Evolutionary conservation across 208 protist species (phyloP).

Genomic region (Crithidia mellificae): DNA sequence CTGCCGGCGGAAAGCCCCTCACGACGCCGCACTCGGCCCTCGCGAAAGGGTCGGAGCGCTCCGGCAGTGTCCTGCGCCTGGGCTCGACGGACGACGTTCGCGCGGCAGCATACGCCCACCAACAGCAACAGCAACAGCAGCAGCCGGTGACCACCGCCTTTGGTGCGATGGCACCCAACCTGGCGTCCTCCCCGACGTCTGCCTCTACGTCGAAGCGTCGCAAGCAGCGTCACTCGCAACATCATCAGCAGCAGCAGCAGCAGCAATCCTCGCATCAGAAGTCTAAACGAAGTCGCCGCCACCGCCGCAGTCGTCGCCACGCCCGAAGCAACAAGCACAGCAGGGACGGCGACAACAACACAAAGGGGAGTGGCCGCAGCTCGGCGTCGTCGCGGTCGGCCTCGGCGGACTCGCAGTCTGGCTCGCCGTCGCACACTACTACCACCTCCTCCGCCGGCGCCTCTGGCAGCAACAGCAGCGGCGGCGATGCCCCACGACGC

Average conservation of each 20-base stretch:
- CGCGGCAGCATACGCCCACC: background rate
- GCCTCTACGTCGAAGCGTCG: slow-evolving; percentile 9
- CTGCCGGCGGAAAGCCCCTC: background rate
- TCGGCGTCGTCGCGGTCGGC: background rate
- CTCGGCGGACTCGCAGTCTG: background rate
- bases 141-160: too few species aligned
- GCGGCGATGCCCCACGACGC: too few species aligned
- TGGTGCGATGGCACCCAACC: background rate
- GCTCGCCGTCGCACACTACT: background rate
- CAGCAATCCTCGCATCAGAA: slow-evolving; percentile 9
- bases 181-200: background rate
- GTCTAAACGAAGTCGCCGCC: background rate
- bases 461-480: slow-evolving; percentile 4
- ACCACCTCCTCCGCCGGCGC: background rate
- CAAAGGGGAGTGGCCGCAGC: background rate
- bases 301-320: slow-evolving; percentile 7
- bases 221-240: background rate
- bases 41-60: background rate
- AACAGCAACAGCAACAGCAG: background rate
- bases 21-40: background rate
- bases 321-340: slow-evolving; percentile 1
- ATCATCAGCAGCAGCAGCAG: background rate
- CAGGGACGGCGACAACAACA: background rate
- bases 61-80: background rate
- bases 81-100: slow-evolving; percentile 15